Base-by-base conservation (phyloP, 306 rosid genomes). In the Trifolium subterraneum region DNA sequence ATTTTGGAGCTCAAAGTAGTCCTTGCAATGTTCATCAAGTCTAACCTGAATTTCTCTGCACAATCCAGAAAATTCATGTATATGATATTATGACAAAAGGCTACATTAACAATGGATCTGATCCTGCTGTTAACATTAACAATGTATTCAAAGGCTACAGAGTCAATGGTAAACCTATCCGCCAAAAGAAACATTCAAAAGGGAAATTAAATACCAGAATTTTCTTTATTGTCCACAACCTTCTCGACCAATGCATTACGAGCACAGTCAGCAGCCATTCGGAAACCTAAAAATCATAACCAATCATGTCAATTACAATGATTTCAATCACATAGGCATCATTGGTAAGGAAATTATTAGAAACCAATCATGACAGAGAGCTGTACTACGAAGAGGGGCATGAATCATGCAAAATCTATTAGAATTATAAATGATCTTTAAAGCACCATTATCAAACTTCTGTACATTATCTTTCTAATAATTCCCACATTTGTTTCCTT, bases 1-100 rank as follows among this genome's bases (percentile, higher is more conserved):
- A 95, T 92, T 87, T 95, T 95, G 56, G 99, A 95, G 80, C 99
- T 88, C 90, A 95, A 74, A 70, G 99, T 95, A 75, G 98, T 95
- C 99, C 70, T 95, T 25, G 98, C 99, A 73, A 95, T 92, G 86
- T 89, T 92, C 98, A 95, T 83, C 84, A 91, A 86, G 87, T 94
- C 98, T 36, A 89, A 80, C 80, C 89, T 91, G 84, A 94, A 91
- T 79, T 79, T 88, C 78, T 88, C 97, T 93, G 91, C 83, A 81
- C 8, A 82, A 50, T 20, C 33, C 70, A 84, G 55, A 6, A 47
- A 56, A 65, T 33, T n/a, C 12, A 66, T n/a, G 50, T 10, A 44
- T 79, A 60, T 80, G 79, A 70, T 19, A 73, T 38, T 42, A 19
- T 20, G 8, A 11, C 58, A 66, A 41, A 71, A 22, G 25, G 25